Conservation (phyloP, 306 rosid genomes). For the Dicorynia guianensis region DNA sequence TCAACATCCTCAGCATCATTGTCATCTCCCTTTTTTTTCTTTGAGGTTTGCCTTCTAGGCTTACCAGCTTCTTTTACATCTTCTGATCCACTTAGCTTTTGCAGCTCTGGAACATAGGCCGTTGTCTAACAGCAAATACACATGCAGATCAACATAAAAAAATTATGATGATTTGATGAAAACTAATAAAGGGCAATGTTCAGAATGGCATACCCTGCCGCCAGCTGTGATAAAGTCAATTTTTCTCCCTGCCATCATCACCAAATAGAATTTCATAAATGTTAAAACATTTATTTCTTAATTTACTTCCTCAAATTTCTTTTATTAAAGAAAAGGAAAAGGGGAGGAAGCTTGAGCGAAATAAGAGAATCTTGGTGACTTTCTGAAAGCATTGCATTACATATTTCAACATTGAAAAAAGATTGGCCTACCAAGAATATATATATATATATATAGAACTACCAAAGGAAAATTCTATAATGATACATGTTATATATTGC, state of each 20-base stretch:
- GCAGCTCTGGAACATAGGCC: conserved; percentile 94
- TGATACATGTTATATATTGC: not conserved
- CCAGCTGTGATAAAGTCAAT: conserved; percentile 90
- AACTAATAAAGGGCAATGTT: conserved; percentile 29
- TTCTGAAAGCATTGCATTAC: conserved; percentile 17
- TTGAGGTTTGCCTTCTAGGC: conserved; percentile 54
- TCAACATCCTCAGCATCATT: conserved; percentile 31
- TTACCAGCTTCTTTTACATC: conserved; percentile 57
- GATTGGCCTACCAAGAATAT: conserved; percentile 4
- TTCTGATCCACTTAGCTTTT: conserved; percentile 71
- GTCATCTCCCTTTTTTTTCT: conserved; percentile 47
- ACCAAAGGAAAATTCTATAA: too few relatives aligned
- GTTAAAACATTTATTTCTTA: not conserved
- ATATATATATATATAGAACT: not conserved
- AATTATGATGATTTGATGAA: not conserved
- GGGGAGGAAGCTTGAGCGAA: not conserved
- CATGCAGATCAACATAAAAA: conserved; percentile 34
- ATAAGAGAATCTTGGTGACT: not conserved
- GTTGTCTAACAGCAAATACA: conserved; percentile 66
- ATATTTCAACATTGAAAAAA: not conserved
- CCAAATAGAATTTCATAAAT: conserved; percentile 33
- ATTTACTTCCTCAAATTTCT: too few relatives aligned
- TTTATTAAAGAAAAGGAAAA: too few relatives aligned
- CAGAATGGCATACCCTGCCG: conserved; percentile 78
- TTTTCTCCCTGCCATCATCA: conserved; percentile 73